Conservation (phyloP, 1,284 basidiomycete species). For the Apiotrichum porosum region DNA sequence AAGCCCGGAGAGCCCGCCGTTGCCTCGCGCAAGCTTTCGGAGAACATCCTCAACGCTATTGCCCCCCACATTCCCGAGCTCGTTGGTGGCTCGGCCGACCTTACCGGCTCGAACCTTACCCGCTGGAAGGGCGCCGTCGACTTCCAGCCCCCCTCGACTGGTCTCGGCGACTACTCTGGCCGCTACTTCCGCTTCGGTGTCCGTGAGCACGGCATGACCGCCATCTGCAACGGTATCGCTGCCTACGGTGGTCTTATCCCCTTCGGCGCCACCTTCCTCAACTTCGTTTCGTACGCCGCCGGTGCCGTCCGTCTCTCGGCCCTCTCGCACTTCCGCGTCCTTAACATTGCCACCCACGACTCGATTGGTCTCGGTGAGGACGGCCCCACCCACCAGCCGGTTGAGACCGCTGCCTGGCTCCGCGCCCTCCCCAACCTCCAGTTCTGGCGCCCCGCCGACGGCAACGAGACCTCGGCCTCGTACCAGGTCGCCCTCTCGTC, state of each 20-base stretch:
- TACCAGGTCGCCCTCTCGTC: conserved; percentile 75
- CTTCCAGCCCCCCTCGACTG: conserved; percentile 85
- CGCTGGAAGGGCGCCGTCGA: conserved; percentile 71
- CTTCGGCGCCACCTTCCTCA: conserved; percentile 85
- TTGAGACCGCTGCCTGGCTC: conserved; percentile 81
- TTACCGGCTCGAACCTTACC: conserved; percentile 89
- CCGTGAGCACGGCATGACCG: conserved; percentile 95
- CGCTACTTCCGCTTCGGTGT: conserved; percentile 95
- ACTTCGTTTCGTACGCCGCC: conserved; percentile 88
- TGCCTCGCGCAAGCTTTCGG: conserved; percentile 88
- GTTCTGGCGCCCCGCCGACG: conserved; percentile 89
- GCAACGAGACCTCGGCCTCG: conserved; percentile 86
- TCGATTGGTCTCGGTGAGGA: conserved; percentile 88
- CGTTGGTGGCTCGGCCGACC: conserved; percentile 83
- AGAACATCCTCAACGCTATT: conserved; percentile 77
- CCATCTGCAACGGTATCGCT: conserved; percentile 82
- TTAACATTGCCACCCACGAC: conserved; percentile 69
- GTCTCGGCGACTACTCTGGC: conserved; percentile 76
- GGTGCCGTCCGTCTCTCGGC: conserved; percentile 89
- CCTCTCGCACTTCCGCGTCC: conserved; percentile 79
- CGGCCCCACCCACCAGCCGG: conserved; percentile 61
- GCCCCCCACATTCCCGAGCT: conserved; percentile 74
- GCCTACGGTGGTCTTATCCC: conserved; percentile 80
- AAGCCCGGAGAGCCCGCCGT: conserved; percentile 74
- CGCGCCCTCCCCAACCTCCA: conserved; percentile 85